phyloP scores from a whole-genome alignment of 192 early-diverging fungal genomes.

The Coemansia sp. region DNA sequence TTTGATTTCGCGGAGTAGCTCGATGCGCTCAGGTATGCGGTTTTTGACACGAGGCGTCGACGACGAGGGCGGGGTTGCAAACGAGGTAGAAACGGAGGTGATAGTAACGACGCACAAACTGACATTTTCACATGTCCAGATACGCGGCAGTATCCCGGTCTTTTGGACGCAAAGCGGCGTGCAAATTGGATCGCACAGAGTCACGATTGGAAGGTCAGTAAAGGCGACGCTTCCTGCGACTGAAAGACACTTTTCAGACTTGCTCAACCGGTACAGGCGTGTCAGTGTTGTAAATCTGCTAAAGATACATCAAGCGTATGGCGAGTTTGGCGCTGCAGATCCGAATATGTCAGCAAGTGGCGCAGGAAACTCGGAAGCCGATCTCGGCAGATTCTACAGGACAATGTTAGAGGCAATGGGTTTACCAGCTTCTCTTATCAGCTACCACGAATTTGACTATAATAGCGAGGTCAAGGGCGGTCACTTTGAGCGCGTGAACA shows the following conservation, averaged over 20 bases:
- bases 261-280: conserved; percentile 69
- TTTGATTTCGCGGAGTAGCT: conserved; percentile 52
- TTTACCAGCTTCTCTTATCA: conserved; percentile 49
- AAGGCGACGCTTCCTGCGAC: conserved; percentile 85
- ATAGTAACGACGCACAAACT: conserved; percentile 60
- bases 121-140: conserved; percentile 75
- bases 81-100: conserved; percentile 97
- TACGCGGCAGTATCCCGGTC: conserved; percentile 85
- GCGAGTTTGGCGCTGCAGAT: conserved; percentile 16
- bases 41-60: conserved; percentile 95
- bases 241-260: conserved; percentile 69
- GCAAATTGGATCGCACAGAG: conserved; percentile 79
- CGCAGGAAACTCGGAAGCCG: conserved; percentile 56
- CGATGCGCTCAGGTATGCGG: conserved; percentile 75
- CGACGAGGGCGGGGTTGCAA: conserved; percentile 95
- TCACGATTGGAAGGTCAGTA: conserved; percentile 76
- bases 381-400: conserved; percentile 69
- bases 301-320: conserved; percentile 55
- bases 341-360: conserved; percentile 17
- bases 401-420: conserved; percentile 52
- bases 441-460: conserved; percentile 80
- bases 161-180: conserved; percentile 97
- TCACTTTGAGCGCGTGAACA: conserved; percentile 70
- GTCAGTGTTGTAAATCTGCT: conserved; percentile 82
- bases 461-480: conserved; percentile 75